Conservation (phyloP, 2,329 filamentous ascomycete genomes). For the Cercospora zeina region DNA sequence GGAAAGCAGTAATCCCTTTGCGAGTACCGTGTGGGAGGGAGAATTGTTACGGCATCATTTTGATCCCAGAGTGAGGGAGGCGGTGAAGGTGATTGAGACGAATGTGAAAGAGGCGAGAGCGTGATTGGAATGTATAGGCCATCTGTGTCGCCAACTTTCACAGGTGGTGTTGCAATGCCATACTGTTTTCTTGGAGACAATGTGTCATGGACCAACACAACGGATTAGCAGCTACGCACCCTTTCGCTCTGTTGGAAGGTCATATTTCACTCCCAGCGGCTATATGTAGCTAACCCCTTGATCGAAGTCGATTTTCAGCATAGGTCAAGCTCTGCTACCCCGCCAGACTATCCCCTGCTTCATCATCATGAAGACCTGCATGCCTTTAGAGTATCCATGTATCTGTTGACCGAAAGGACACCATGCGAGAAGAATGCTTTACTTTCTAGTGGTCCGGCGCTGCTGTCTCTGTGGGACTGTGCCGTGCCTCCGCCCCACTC, state of each 20-base stretch:
- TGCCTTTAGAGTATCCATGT: neutral
- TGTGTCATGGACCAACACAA: neutral
- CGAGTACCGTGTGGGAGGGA: constrained; percentile 88
- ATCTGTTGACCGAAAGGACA: neutral
- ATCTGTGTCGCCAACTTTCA: neutral
- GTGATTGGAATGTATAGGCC: neutral
- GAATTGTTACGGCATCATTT: constrained; percentile 84
- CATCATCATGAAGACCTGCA: neutral
- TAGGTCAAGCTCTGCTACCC: neutral
- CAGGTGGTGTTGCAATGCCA: neutral
- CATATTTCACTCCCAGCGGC: neutral
- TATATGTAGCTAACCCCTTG: neutral
- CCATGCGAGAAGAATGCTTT: neutral
- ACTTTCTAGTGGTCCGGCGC: neutral
- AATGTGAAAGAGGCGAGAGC: constrained; percentile 30
- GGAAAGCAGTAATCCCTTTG: constrained; percentile 87
- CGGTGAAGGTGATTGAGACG: constrained; percentile 34
- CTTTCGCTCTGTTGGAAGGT: neutral
- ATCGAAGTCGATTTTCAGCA: neutral
- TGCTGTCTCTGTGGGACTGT: neutral
- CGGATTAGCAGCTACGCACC: neutral
- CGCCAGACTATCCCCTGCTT: neutral
- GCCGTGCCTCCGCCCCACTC: neutral
- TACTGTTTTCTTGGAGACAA: neutral
- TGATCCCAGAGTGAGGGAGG: constrained; percentile 80